Base-by-base conservation (phyloP, 805 yeast genomes). In the Candida orba region DNA sequence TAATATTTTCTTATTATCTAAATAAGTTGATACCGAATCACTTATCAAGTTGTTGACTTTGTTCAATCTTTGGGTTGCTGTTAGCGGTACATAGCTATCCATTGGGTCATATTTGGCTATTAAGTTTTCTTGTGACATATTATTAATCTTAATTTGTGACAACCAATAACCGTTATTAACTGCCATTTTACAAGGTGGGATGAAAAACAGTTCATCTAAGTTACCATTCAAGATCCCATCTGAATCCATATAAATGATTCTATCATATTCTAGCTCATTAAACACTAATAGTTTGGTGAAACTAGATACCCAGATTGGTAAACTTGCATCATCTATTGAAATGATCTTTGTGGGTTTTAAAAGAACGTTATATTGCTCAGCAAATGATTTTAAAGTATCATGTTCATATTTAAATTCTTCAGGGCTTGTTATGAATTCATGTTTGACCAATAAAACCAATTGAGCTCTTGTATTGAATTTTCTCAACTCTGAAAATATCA, bases 201-300 rank as follows among this genome's bases (percentile, higher is more conserved):
- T 34, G 46, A 74, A 70, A 50, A 77, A 75, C 35, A 76, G 53
- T 46, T 76, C 79, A 58, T 77, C 81, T 52, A 78, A 45, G 35
- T 68, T 58, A 9, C 57, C 56, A 15, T 56, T 48, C 13, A 68
- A 58, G 8, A 58, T 45, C 3, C 80, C 70, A 60, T 80, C 86
- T 9, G 79, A 68, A 56, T 81, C 87, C 52, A 81, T 58, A 54
- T 71, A 79, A 13, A 81, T 68, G 15, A 81, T 55, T 37, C 82
- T 58, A 23, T 76, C 75, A 53, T 67, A 81, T 31, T 74, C 68
- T 0, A 64, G 58, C 51, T 68, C 67, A 42, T 70, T 66, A 54
- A 80, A 80, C 1, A 76, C 69, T 47, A 69, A 63, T 25, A 80
- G 61, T 52, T 81, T 81, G 1, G 82, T 77, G 49, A 76, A 73